Base-by-base conservation (phyloP, 1,139 yeast genomes). In the Blastobotrys raffinosifermentans region DNA sequence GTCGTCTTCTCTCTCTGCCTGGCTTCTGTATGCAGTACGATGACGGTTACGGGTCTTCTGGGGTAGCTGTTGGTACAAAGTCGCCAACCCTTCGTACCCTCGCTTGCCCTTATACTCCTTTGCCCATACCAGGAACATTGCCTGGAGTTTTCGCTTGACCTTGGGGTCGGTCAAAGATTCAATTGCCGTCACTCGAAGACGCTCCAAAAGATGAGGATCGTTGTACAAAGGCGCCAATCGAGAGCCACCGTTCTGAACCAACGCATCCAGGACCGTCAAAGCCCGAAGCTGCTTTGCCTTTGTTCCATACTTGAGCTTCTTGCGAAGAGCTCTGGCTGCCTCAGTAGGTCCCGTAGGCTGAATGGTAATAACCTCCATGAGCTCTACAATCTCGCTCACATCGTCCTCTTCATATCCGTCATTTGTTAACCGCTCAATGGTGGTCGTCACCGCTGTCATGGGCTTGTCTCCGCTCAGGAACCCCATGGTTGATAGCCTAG, bases 241-340 rank as follows among this genome's bases (percentile, higher is more conserved):
- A 11, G 54, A 55, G 4, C 89, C 85, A 2, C 93, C 85, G 58
- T 89, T 89, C 42, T 82, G 73, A 3, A 89, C 79, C 40, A 89
- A 63, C 25, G 83, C 68, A 54, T 89, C 95, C 43, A 87, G 66
- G 14, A 89, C 54, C 14, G 73, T 73, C 46, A 89, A 62, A 0
- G 94, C 84, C 37, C 83, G 70, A 37, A 72, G 48, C 54, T 82
- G 91, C 45, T 77, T 79, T 20, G 66, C 66, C 1, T 62, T 57
- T 1, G 67, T 51, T n/a, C 97, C 97, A 57, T 91, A 83, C 63
- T 91, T 91, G 57, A 91, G 67, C 55, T 80, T 77, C 66, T 91
- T 91, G 37, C 98, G 72, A 26, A 91, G 67, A 1, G 95, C 94
- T 37, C 97, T 69, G 0, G 96, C 96, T 1, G 94, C 93, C 59